These are phyloP conservation scores for Aspergillus niger DNA, from an alignment of 2,329 filamentous ascomycete genomes.

Conservation along the genomic window DNA sequence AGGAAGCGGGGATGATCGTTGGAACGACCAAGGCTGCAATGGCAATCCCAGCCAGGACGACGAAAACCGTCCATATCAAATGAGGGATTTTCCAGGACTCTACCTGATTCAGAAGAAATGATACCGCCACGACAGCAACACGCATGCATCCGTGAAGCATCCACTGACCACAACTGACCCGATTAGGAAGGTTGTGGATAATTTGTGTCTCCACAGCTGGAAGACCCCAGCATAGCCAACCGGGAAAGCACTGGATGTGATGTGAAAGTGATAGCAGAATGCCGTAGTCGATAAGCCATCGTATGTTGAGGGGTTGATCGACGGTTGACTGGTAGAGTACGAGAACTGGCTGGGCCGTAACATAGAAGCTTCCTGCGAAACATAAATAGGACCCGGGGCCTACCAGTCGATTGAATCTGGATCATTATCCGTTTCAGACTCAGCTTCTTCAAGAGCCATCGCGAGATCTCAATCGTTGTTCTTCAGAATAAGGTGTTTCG, in stretches of 20 bases:
- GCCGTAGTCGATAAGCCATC: conserved; percentile 38
- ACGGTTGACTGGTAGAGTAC: conserved; percentile 29
- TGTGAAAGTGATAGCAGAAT: conserved; percentile 33
- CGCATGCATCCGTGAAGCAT: conserved; percentile 42
- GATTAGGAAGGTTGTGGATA: conserved; percentile 34
- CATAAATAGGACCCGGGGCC: conserved; percentile 45
- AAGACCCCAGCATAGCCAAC: conserved; percentile 37
- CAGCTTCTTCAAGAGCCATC: conserved; percentile 23
- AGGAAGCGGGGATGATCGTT: conserved; percentile 34
- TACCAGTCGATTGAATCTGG: conserved; percentile 28
- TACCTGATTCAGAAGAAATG: conserved; percentile 32
- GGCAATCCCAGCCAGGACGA: conserved; percentile 29
- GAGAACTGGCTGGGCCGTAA: conserved; percentile 23
- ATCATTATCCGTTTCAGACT: conserved; percentile 37
- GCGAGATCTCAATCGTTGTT: conserved; percentile 25
- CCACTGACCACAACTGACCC: conserved; percentile 35
- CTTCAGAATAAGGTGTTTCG: conserved; percentile 27
- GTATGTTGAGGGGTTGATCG: conserved; percentile 36
- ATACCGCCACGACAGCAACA: conserved; percentile 42
- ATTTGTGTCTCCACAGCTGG: conserved; percentile 39
- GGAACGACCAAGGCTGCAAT: conserved; percentile 32
- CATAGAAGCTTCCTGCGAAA: conserved; percentile 34
- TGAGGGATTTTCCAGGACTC: conserved; percentile 42
- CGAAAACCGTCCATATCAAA: conserved; percentile 23
- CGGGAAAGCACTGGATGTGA: conserved; percentile 31